These are phyloP conservation scores for Misopates orontium DNA, from an alignment of 257 asterid species.

Conservation along the genomic window DNA sequence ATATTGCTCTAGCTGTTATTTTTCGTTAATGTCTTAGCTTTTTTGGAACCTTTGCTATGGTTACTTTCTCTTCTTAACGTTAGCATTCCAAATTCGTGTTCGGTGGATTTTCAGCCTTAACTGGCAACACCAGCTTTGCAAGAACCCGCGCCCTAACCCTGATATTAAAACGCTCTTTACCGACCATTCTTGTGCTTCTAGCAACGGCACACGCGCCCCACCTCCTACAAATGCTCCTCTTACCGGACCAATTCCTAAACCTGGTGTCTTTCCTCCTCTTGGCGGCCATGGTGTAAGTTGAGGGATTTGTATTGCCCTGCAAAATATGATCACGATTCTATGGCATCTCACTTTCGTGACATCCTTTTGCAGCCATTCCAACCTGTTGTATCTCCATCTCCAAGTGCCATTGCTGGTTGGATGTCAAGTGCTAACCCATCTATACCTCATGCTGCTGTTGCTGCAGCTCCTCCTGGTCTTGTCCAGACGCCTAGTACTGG, in stretches of 20 bases:
- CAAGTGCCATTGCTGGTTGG: constrained; percentile 93
- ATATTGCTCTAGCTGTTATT: constrained; percentile 22
- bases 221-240: constrained; percentile 67
- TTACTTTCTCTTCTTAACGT: constrained; percentile 11
- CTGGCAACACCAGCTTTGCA: constrained; percentile 99
- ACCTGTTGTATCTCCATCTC: constrained; percentile 63
- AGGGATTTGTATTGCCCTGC: constrained; percentile 17
- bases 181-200: constrained; percentile 81
- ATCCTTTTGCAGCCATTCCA: constrained; percentile 47
- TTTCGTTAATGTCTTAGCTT: constrained; percentile 10
- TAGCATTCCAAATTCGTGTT: constrained; percentile 24
- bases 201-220: constrained; percentile 73
- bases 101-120: constrained; percentile 64
- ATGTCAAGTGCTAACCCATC: constrained; percentile 76
- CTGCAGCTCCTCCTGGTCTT: constrained; percentile 57
- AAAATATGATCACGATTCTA: constrained; percentile 7
- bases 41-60: constrained; percentile 1
- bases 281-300: constrained; percentile 79
- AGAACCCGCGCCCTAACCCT: constrained; percentile 93
- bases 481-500: constrained; percentile 56
- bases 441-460: constrained; percentile 54
- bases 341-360: constrained; percentile 11
- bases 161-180: constrained; percentile 90
- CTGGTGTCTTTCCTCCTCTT: constrained; percentile 65
- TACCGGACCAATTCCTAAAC: constrained; percentile 66